phyloP scores from a whole-genome alignment of 2,329 filamentous ascomycete species.

The Thermoascus crustaceus region DNA sequence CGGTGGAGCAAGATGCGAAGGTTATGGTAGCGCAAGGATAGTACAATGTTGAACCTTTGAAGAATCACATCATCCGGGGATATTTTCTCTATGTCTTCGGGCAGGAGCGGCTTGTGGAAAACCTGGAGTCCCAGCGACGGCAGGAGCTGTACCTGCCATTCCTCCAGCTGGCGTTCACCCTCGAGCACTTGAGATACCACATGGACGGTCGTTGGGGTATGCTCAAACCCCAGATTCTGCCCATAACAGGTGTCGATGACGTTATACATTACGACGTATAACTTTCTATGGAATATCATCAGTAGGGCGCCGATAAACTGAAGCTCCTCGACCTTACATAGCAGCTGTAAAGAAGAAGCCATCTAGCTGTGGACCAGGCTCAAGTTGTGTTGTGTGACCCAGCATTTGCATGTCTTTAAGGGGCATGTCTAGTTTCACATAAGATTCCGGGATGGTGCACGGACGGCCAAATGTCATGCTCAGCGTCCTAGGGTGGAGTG shows the following conservation, averaged over 20 bases:
- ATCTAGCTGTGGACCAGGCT: conserved; percentile 7
- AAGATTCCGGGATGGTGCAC: conserved; percentile 37
- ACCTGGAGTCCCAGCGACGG: conserved; percentile 17
- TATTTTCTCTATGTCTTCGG: conserved; percentile 6
- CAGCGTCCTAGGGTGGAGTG: conserved; percentile 26
- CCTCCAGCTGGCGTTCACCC: conserved; percentile 31
- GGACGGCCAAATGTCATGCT: conserved; percentile 48
- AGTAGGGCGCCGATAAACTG: background rate
- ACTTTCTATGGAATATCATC: conserved; percentile 10
- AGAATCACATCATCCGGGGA: conserved; percentile 8
- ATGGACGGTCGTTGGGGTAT: conserved; percentile 15
- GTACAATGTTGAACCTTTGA: conserved; percentile 35
- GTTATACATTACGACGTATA: conserved; percentile 24
- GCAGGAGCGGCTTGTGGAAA: conserved; percentile 13
- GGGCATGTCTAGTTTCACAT: conserved; percentile 35
- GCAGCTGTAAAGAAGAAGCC: conserved; percentile 16
- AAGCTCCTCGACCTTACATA: conserved; percentile 12
- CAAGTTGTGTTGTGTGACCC: conserved; percentile 1
- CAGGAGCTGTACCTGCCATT: conserved; percentile 32
- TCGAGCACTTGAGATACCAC: conserved; percentile 30
- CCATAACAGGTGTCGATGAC: conserved; percentile 38
- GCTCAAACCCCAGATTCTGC: conserved; percentile 35
- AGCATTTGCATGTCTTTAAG: conserved; percentile 4
- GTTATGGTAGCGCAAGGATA: conserved; percentile 37
- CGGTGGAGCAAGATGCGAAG: conserved; percentile 36